Evolutionary conservation across 192 early-diverging fungal genomes (phyloP), one percentile per base, ranked within the genome.

Genomic region (Backusella luteola): DNA sequence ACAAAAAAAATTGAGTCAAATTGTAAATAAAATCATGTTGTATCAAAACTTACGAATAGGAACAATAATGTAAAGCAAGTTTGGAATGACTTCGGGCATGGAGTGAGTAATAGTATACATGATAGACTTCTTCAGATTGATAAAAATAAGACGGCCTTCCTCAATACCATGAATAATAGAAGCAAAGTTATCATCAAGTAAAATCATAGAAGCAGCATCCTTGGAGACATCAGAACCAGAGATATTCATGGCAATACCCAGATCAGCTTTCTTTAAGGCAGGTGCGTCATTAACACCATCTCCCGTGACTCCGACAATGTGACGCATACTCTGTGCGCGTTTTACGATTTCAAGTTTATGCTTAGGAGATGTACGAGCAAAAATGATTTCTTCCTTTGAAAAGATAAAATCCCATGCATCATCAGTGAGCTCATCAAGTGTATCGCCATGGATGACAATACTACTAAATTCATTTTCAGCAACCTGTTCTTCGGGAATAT

Each of bases 151-250:
- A 17, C 97, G 91, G 46, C 96, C 97, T 80, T 99, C 95, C 81
- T 94, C 92, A 80, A 99, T 96, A 79, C 96, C 97, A 34, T 86
- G 81, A 53, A 99, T 93, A 53, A 93, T 94, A 11, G 94, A 95
- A 15, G 97, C 95, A 92, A 99, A 99, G 89, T 99, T 98, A 84
- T 99, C 96, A 83, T 99, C 96, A 44, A 99, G 81, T 68, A 99
- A 85, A 79, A 99, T 96, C 97, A 99, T 99, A 66, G 95, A 87
- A 26, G 97, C 97, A 7, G 94, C 94, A 75, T 97, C 96, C 83
- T 99, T 99, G 39, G 95, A 95, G 32, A 98, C 96, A 82, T 99
- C 97, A 2, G 94, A 95, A 49, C 96, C 97, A 56, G 93, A 93
- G 39, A 91, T 81, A 86, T 97, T 97, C 97, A 99, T 99, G 26